These are phyloP conservation scores for Canavalia gladiata DNA, from an alignment of 306 rosid species.

Conservation along the genomic window DNA sequence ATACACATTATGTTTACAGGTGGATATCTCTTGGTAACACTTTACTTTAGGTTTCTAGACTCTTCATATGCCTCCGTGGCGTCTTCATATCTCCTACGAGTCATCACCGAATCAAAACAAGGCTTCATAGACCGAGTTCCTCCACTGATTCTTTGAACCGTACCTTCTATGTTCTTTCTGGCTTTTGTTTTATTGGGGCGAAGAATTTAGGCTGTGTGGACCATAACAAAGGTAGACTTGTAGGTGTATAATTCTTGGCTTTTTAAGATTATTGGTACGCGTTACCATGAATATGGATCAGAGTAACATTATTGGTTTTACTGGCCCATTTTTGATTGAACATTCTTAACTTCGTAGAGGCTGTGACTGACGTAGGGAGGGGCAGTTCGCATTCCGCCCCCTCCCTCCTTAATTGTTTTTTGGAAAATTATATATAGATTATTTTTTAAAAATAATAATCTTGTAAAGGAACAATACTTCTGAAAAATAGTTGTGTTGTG, in stretches of 20 bases:
- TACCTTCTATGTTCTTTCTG: background rate
- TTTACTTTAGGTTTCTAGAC: background rate
- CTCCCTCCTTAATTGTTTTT: no score
- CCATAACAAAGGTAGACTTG: background rate
- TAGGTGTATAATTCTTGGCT: background rate
- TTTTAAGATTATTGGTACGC: conserved; percentile 17
- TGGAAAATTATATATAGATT: no score
- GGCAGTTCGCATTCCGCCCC: no score
- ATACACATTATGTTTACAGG: background rate
- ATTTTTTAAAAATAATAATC: no score
- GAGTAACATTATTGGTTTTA: conserved; percentile 9
- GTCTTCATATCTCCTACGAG: background rate
- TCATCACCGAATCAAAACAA: background rate
- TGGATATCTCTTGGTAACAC: background rate
- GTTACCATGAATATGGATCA: background rate
- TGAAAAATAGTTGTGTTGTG: no score
- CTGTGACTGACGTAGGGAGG: no score
- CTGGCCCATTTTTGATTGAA: conserved; percentile 1
- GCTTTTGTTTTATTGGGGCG: background rate
- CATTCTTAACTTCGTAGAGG: background rate
- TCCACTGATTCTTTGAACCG: background rate
- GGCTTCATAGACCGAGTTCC: background rate
- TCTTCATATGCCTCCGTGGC: background rate
- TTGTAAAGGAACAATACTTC: no score
- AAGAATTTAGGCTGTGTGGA: conserved; percentile 31